Conservation (phyloP, 176 grass and related monocot species). For the Hordeum vulgare region DNA sequence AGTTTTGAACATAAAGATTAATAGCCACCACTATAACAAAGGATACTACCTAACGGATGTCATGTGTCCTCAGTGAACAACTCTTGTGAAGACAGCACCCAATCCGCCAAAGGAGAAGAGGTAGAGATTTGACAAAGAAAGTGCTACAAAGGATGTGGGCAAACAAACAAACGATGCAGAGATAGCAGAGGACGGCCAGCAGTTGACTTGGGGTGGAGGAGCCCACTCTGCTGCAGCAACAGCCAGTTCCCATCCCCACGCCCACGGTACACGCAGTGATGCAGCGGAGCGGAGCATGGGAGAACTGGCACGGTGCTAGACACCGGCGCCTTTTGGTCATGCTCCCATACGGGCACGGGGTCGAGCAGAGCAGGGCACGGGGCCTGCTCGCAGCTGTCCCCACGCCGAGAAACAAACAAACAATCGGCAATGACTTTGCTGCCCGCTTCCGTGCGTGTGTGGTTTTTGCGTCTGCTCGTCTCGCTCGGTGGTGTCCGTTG, state of each 20-base stretch:
- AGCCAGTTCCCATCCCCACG: neutral
- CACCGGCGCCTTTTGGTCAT: slow-evolving; percentile 14
- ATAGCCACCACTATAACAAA: too few species aligned
- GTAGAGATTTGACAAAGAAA: too few species aligned
- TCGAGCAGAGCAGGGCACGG: neutral
- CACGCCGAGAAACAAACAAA: slow-evolving; percentile 24
- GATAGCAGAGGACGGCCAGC: neutral
- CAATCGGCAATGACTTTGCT: neutral
- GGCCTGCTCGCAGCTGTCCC: neutral
- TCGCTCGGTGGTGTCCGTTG: neutral
- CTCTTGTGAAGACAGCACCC: too few species aligned
- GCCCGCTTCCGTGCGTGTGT: neutral
- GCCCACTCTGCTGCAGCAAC: neutral
- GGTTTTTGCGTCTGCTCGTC: neutral
- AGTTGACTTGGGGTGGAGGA: neutral
- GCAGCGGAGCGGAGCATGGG: neutral
- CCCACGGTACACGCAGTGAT: neutral
- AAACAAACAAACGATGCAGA: neutral
- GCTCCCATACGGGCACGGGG: neutral
- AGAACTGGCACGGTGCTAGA: neutral
- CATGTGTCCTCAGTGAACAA: too few species aligned
- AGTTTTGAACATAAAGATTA: too few species aligned
- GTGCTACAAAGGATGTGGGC: neutral
- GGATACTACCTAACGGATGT: too few species aligned
- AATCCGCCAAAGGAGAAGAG: too few species aligned